A percentile compares a stretch with the other conserved stretches of the same genome.
phyloP scores from a whole-genome alignment of 768 basidiomycete genomes.

The Suillus weaverae region DNA sequence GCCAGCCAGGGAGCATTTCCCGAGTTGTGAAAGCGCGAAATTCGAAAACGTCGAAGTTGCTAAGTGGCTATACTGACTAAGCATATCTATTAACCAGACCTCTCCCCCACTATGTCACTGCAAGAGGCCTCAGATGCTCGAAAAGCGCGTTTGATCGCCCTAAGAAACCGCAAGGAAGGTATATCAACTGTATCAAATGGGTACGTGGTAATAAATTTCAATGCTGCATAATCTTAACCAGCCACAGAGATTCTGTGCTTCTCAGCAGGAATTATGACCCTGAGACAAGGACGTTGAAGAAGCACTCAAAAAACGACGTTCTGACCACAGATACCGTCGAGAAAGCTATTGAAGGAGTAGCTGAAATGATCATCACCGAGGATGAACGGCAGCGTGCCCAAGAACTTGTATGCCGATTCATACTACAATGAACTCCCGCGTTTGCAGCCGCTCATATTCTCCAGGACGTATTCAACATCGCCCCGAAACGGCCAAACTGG shows the following conservation, averaged over 20 bases:
- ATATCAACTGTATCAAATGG: conserved; percentile 41
- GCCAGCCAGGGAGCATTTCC: conserved; percentile 35
- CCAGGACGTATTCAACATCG: conserved; percentile 95
- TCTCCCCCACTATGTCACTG: conserved; percentile 51
- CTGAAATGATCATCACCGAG: conserved; percentile 80
- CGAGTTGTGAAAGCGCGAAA: neutral
- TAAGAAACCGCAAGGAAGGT: conserved; percentile 72
- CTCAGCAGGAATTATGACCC: conserved; percentile 89
- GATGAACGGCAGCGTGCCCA: conserved; percentile 84
- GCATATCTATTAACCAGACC: neutral
- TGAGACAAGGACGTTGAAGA: conserved; percentile 74
- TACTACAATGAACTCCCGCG: conserved; percentile 3
- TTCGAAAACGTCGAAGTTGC: neutral
- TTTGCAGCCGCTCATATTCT: conserved; percentile 6
- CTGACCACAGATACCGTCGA: conserved; percentile 85
- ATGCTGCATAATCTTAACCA: conserved; percentile 15
- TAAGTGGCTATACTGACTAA: conserved; percentile 1
- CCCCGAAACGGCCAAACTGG: conserved; percentile 96
- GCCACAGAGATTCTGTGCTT: conserved; percentile 48
- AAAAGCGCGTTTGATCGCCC: conserved; percentile 76
- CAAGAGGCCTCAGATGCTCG: conserved; percentile 78
- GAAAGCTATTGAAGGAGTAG: conserved; percentile 77
- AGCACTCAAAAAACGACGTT: conserved; percentile 56
- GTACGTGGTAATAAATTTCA: conserved; percentile 33
- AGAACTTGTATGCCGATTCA: conserved; percentile 67